Evolutionary conservation across 2,329 filamentous ascomycete species (phyloP).

Genomic region (Harringtonia aguacate): DNA sequence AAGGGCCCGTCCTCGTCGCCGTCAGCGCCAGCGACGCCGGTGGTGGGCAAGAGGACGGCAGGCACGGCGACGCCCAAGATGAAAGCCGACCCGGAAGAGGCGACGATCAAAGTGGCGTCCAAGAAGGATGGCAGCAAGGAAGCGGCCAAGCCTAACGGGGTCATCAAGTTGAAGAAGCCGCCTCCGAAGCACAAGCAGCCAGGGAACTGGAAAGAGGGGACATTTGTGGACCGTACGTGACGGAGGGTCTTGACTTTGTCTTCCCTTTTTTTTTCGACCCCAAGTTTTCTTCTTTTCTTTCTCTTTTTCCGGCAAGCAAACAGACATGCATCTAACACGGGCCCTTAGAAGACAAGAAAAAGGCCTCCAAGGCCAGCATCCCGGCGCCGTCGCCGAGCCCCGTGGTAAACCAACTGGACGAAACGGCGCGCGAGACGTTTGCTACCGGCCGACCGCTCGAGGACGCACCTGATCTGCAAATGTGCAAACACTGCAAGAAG

Average conservation of each 20-base stretch:
- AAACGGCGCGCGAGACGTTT: slow-evolving; percentile 68
- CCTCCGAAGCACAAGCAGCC: slow-evolving; percentile 53
- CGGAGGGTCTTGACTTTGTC: too few relatives aligned
- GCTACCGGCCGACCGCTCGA: slow-evolving; percentile 71
- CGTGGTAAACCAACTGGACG: slow-evolving; percentile 59
- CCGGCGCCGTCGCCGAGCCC: slow-evolving; percentile 39
- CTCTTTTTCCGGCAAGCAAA: too few relatives aligned
- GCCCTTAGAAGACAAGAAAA: slow-evolving; percentile 39
- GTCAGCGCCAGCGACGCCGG: slow-evolving; percentile 7
- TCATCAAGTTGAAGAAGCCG: slow-evolving; percentile 53
- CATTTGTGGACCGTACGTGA: slow-evolving; percentile 47
- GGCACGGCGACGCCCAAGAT: slow-evolving; percentile 18
- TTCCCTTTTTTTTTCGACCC: too few relatives aligned
- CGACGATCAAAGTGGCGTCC: slow-evolving; percentile 52
- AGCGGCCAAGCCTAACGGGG: slow-evolving; percentile 26
- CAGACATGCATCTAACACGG: too few relatives aligned
- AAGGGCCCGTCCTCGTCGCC: slow-evolving; percentile 17
- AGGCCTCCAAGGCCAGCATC: slow-evolving; percentile 30
- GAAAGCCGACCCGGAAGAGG: slow-evolving; percentile 38
- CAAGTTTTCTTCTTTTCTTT: too few relatives aligned
- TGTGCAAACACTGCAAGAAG: slow-evolving; percentile 93
- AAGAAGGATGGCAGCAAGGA: slow-evolving; percentile 33
- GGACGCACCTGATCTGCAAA: slow-evolving; percentile 66
- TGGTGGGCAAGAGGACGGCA: slow-evolving; percentile 5
- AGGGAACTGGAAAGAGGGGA: slow-evolving; percentile 63